Evolutionary conservation across 805 yeast species (phyloP).

Genomic region (Wickerhamomyces kurtzmanii): DNA sequence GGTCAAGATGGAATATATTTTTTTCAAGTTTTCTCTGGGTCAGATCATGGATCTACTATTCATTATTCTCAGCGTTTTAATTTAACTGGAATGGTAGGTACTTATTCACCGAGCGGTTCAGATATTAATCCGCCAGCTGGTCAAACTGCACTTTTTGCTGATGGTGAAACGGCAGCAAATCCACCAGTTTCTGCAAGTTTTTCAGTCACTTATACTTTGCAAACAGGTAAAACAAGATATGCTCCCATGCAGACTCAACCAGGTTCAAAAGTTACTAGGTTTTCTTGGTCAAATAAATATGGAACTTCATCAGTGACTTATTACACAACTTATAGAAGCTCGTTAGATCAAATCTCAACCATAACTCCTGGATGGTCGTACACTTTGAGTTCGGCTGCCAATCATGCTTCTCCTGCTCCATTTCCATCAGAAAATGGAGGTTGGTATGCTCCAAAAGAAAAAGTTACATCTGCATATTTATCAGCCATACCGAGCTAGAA

Average conservation of each 20-base stretch:
- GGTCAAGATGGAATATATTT: constrained; percentile 63
- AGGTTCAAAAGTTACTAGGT: constrained; percentile 49
- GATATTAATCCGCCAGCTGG: constrained; percentile 33
- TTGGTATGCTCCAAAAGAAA: constrained; percentile 47
- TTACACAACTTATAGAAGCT: constrained; percentile 33
- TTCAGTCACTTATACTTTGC: constrained; percentile 61
- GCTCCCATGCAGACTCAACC: constrained; percentile 97
- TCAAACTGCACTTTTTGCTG: constrained; percentile 22
- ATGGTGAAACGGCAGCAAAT: constrained; percentile 27
- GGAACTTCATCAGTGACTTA: constrained; percentile 62
- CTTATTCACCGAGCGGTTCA: constrained; percentile 32
- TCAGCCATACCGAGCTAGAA: too few species aligned
- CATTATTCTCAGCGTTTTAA: constrained; percentile 62
- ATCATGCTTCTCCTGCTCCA: constrained; percentile 65
- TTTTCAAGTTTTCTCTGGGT: constrained; percentile 53
- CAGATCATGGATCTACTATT: constrained; percentile 35
- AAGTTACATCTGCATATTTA: constrained; percentile 5
- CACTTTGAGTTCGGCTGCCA: constrained; percentile 48
- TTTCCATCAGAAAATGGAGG: constrained; percentile 51
- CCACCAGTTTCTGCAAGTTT: constrained; percentile 43
- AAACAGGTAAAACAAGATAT: constrained; percentile 68
- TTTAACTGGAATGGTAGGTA: constrained; percentile 66
- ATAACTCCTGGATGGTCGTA: constrained; percentile 82
- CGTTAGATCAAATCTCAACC: constrained; percentile 42
- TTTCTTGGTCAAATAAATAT: constrained; percentile 55